phyloP scores from a whole-genome alignment of 129 eudicot species.

The Gnaphalium uliginosum region DNA sequence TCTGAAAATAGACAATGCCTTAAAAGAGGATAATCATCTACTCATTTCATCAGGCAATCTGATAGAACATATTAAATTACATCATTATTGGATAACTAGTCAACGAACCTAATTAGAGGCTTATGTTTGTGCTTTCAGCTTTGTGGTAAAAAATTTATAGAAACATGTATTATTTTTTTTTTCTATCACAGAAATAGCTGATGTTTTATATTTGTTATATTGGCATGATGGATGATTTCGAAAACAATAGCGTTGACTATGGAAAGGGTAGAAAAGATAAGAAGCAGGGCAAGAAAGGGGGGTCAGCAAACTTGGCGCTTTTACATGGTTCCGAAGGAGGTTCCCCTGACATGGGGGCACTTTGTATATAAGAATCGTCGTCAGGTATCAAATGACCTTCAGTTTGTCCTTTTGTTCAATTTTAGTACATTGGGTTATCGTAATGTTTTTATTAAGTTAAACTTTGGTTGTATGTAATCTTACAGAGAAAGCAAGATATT shows the following conservation, averaged over 20 bases:
- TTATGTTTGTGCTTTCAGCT: too few species aligned
- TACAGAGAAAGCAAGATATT: background rate
- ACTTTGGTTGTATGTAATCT: too few species aligned
- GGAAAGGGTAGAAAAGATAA: slow-evolving; percentile 64
- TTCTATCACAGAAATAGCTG: slow-evolving; percentile 2
- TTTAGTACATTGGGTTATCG: background rate
- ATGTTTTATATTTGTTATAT: slow-evolving; percentile 12
- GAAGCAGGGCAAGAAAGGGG: slow-evolving; percentile 63
- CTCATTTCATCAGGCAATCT: too few species aligned
- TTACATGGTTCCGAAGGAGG: slow-evolving; percentile 49
- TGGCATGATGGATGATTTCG: slow-evolving; percentile 23
- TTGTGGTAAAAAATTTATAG: background rate
- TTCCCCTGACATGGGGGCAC: slow-evolving; percentile 77
- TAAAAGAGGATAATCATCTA: too few species aligned
- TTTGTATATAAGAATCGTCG: slow-evolving; percentile 59
- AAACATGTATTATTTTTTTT: background rate
- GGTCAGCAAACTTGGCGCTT: slow-evolving; percentile 24
- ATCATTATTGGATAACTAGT: too few species aligned
- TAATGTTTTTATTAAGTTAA: background rate
- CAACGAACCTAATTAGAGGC: too few species aligned
- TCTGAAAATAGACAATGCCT: too few species aligned
- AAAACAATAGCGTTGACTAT: slow-evolving; percentile 45
- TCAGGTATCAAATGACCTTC: slow-evolving; percentile 28
- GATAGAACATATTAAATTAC: too few species aligned
- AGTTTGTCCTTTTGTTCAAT: slow-evolving; percentile 17